Conservation (phyloP, 1,284 basidiomycete species). For the Moesziomyces sp. region DNA sequence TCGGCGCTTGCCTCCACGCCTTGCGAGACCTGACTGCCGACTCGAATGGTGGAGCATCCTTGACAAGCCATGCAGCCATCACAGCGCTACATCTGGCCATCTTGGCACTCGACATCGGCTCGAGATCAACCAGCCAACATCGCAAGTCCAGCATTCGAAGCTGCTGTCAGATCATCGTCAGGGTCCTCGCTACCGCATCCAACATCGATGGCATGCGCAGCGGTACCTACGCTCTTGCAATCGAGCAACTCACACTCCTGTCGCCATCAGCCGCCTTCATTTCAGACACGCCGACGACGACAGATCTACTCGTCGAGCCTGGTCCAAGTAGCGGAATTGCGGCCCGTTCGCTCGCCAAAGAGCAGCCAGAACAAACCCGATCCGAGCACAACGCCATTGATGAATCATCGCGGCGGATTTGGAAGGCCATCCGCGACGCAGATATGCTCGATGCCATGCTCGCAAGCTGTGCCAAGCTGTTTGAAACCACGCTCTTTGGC, state of each 20-base stretch:
- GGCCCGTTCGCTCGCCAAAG: neutral
- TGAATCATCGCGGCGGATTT: slow-evolving; percentile 1
- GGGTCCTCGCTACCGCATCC: slow-evolving; percentile 5
- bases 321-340: slow-evolving; percentile 22
- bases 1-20: slow-evolving; percentile 12
- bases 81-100: slow-evolving; percentile 16
- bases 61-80: slow-evolving; percentile 4
- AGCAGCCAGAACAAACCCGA: neutral
- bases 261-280: neutral
- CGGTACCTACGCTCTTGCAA: slow-evolving; percentile 2
- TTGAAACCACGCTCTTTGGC: slow-evolving; percentile 14
- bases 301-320: slow-evolving; percentile 7
- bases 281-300: too few species aligned
- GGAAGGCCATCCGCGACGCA: slow-evolving; percentile 25
- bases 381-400: neutral
- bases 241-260: slow-evolving; percentile 22
- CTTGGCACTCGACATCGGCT: slow-evolving; percentile 12
- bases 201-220: neutral
- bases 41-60: neutral
- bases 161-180: slow-evolving; percentile 16
- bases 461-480: slow-evolving; percentile 15
- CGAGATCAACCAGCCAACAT: slow-evolving; percentile 3
- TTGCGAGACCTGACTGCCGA: slow-evolving; percentile 2
- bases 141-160: slow-evolving; percentile 2
- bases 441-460: slow-evolving; percentile 13